Percentiles rank a stretch among this genome's conserved stretches.
Evolutionary conservation across 345 rosid species (phyloP).

Genomic region (Salix exigua): DNA sequence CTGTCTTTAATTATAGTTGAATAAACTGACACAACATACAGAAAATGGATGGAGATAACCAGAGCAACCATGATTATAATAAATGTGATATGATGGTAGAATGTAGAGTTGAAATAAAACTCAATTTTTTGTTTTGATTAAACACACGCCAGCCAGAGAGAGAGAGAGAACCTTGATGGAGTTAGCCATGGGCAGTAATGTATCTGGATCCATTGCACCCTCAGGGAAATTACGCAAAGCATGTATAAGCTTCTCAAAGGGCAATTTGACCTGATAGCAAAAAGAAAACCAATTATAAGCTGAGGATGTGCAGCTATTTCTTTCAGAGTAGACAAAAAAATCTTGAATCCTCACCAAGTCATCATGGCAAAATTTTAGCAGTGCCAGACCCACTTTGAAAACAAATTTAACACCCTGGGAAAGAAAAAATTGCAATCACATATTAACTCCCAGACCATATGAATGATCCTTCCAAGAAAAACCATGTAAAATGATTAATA

Average conservation of each 20-base stretch:
- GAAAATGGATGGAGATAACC: neutral
- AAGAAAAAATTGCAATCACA: neutral
- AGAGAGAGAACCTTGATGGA: conserved; percentile 60
- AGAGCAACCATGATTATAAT: neutral
- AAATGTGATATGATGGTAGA: neutral
- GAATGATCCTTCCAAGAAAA: neutral
- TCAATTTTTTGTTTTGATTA: neutral
- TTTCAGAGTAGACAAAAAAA: neutral
- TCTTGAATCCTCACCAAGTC: conserved; percentile 56
- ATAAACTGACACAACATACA: neutral
- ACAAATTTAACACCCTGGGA: conserved; percentile 89
- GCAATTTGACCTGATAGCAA: conserved; percentile 55
- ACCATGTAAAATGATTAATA: neutral
- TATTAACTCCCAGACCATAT: neutral
- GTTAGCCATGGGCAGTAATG: conserved; percentile 79
- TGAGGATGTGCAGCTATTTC: neutral
- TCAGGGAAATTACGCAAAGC: conserved; percentile 90
- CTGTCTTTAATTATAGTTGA: neutral
- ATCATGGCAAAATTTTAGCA: conserved; percentile 70
- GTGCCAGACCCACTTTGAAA: conserved; percentile 91
- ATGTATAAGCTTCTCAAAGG: conserved; percentile 89
- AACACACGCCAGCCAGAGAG: neutral
- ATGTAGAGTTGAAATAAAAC: neutral
- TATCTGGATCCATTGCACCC: conserved; percentile 89
- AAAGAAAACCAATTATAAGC: neutral